phyloP scores from a whole-genome alignment of 176 grass and related monocot genomes.

The Bothriochloa decipiens region DNA sequence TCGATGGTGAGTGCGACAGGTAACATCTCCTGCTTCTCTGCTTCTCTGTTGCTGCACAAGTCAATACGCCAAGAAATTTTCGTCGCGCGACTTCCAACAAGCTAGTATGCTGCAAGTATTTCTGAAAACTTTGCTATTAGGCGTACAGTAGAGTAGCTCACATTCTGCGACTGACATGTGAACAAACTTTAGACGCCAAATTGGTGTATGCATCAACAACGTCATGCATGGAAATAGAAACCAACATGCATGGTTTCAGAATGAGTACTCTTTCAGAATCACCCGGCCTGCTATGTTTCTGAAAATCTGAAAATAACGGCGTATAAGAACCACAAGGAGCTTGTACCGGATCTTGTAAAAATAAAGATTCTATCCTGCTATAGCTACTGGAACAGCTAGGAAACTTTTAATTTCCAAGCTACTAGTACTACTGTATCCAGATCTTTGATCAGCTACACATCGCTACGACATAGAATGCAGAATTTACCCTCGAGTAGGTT shows the following conservation, averaged over 20 bases:
- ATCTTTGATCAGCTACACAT: not conserved
- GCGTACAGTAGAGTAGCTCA: not conserved
- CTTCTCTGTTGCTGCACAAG: not conserved
- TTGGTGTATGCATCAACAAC: too few species aligned
- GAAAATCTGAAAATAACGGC: too few species aligned
- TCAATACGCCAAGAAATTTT: not conserved
- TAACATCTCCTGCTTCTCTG: not conserved
- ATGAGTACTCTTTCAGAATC: not conserved
- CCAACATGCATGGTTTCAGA: not conserved
- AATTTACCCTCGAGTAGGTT: conserved; percentile 4
- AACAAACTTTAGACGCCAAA: too few species aligned
- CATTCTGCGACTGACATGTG: not conserved
- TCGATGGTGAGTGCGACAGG: not conserved
- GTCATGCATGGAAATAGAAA: not conserved
- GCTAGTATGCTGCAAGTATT: not conserved
- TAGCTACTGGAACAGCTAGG: not conserved
- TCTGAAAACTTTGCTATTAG: too few species aligned
- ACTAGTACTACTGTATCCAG: too few species aligned
- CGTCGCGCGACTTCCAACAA: not conserved
- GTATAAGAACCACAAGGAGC: too few species aligned
- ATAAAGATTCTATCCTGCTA: not conserved
- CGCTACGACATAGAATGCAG: not conserved
- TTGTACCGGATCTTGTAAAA: too few species aligned
- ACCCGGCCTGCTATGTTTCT: too few species aligned
- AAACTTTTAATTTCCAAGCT: too few species aligned